Base-by-base conservation (phyloP, 164 flowering plant genomes). In the Dillenia suffruticosa region DNA sequence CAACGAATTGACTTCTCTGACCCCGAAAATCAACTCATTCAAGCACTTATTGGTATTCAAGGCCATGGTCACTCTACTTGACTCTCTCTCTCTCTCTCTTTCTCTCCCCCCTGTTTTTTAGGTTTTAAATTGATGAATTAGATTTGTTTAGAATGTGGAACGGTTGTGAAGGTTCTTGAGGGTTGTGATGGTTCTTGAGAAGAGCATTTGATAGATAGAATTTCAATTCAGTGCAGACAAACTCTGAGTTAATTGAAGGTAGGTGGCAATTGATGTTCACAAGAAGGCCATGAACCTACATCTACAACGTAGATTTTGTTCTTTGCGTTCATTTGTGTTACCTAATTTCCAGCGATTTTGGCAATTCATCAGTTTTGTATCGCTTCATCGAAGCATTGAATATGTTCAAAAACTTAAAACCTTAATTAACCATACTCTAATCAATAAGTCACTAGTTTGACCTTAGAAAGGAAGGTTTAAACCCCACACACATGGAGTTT, bases 231-330 rank as follows among this genome's bases (percentile, higher is more conserved):
- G 13, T 67, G 71, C 88, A 93, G 98, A 93, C 97, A 40, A 71
- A 76, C 64, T 90, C 97, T n/a, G 73, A 74, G 64, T 65, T 90
- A 61, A 86, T 93, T 53, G 98, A 93, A 77, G 98, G 98, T 53
- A 70, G 87, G 16, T 93, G 98, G 98, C 92, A 81, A 55, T 70
- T 90, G 50, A 84, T 89, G 77, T 93, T 93, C 63, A 93, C 98
- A 0, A 93, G 96, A 59, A 89, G 98, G 70, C 97, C 98, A 9
- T 92, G 94, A 68, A 84, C 94, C 94, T 53, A 97, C 98, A 54
- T 93, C 98, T 61, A 92, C 92, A 26, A 93, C 90, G 67, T 97
- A 93, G 88, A 97, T 91, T 58, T 12, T 19, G 5, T 46, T 64
- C 43, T 0, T 13, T 15, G 2, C 26, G 9, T 32, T n/a, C 9